Evolutionary conservation across 305 asterid genomes (phyloP).

Genomic region (Euphrasia arctica): DNA sequence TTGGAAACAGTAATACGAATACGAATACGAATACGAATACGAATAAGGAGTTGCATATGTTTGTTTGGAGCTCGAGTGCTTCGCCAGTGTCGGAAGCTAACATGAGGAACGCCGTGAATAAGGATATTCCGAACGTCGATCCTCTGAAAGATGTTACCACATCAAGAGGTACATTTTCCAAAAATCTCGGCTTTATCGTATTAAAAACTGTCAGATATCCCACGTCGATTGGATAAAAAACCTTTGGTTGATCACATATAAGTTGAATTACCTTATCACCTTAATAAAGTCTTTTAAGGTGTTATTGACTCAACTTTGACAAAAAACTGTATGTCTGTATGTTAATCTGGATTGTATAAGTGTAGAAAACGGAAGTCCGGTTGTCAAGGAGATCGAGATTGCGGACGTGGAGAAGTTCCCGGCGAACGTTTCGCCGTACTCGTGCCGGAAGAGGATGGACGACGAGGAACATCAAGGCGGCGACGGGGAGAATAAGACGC

Average conservation of each 20-base stretch:
- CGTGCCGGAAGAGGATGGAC: conserved; percentile 56
- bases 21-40: conserved; percentile 27
- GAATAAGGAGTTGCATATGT: conserved; percentile 86
- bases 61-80: conserved; percentile 96
- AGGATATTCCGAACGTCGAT: conserved; percentile 40
- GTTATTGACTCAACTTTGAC: too few relatives aligned
- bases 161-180: conserved; percentile 39
- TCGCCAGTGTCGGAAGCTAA: conserved; percentile 86
- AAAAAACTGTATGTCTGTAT: too few relatives aligned
- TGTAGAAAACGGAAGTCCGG: conserved; percentile 48
- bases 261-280: too few relatives aligned
- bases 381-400: conserved; percentile 51
- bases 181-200: background rate
- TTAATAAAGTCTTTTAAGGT: too few relatives aligned
- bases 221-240: too few relatives aligned
- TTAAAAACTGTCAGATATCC: too few relatives aligned
- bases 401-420: conserved; percentile 49
- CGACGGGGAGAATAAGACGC: conserved; percentile 39
- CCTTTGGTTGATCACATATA: too few relatives aligned
- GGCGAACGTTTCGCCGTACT: conserved; percentile 45
- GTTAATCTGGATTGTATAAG: background rate
- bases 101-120: conserved; percentile 51
- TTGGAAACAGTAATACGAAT: conserved; percentile 18
- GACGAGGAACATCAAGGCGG: conserved; percentile 41
- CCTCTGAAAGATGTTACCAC: conserved; percentile 46